phyloP scores from a whole-genome alignment of 1,139 yeast genomes.

The Geotrichum phurueaensis region DNA sequence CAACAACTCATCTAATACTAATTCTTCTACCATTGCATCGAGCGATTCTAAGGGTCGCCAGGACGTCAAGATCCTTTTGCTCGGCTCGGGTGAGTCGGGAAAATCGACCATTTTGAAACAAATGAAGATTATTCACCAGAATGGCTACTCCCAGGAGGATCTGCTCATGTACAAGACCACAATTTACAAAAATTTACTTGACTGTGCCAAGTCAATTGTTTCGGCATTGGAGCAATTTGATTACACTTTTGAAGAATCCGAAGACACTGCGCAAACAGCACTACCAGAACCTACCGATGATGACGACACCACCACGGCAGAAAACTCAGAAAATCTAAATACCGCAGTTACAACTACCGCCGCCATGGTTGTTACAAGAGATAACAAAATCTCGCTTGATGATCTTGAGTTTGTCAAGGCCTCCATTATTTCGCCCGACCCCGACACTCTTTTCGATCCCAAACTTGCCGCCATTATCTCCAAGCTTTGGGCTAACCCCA shows the following conservation, averaged over 20 bases:
- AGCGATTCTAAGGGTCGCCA: constrained; percentile 17
- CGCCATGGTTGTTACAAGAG: neutral
- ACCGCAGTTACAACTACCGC: neutral
- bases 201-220: constrained; percentile 55
- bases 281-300: neutral
- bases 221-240: constrained; percentile 43
- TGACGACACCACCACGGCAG: neutral
- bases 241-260: constrained; percentile 1
- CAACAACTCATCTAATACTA: neutral
- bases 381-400: constrained; percentile 17
- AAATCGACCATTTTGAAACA: constrained; percentile 71
- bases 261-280: neutral
- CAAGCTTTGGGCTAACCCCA: constrained; percentile 51
- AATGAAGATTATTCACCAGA: constrained; percentile 68
- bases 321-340: neutral
- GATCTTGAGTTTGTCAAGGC: constrained; percentile 25
- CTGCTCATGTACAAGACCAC: constrained; percentile 59
- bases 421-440: constrained; percentile 30
- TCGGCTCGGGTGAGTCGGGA: constrained; percentile 75
- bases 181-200: constrained; percentile 58
- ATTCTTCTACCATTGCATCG: neutral
- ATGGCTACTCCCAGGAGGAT: constrained; percentile 61
- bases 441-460: constrained; percentile 30
- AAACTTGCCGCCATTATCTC: constrained; percentile 27
- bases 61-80: constrained; percentile 54